Base-by-base conservation (phyloP, 805 yeast species). In the Zygosaccharomyces lentus region DNA sequence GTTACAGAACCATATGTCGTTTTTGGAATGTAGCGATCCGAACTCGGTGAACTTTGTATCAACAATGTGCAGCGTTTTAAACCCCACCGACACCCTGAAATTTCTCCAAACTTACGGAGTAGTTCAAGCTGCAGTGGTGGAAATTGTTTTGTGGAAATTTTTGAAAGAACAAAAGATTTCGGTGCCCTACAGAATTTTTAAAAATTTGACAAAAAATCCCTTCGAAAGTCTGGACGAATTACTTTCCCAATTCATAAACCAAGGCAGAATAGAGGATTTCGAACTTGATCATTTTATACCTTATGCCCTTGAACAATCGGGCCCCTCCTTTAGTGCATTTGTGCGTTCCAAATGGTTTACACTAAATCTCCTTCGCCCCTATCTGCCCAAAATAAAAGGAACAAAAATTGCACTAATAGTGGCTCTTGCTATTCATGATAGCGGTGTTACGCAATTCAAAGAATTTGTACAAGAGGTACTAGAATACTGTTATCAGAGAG, bases 341-440 rank as follows among this genome's bases (percentile, higher is more conserved):
- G 24, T 56, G 31, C 13, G 44, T 13, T 54, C 58, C 2, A 4
- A 31, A 4, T 48, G 47, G 37, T 57, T 48, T 34, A 10, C 35
- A 4, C 7, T 38, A 2, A 34, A 43, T 12, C 34, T 32, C 9
- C 23, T 59, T 8, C 15, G 44, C 4, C 42, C 50, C 15, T 25
- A 37, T 30, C 37, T 58, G 13, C 26, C 37, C 1, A 30, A 26
- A 9, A 42, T 54, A 2, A 32, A 34, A 9, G 56, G 49, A 1
- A 46, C 64, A 4, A 42, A 56, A 8, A 46, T 49, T 4, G 53
- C 61, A 4, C 46, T 71, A 1, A 61, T 64, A 34, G 54, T 63
- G 6, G 63, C 68, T 1, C 43, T 58, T 7, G 60, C 62, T 55
- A 27, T 54, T 15, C 36, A 48, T 4, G 42, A 47, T 34, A 56